Evolutionary conservation across 140 eudicot species (phyloP).

Genomic region (Stevia rebaudiana): DNA sequence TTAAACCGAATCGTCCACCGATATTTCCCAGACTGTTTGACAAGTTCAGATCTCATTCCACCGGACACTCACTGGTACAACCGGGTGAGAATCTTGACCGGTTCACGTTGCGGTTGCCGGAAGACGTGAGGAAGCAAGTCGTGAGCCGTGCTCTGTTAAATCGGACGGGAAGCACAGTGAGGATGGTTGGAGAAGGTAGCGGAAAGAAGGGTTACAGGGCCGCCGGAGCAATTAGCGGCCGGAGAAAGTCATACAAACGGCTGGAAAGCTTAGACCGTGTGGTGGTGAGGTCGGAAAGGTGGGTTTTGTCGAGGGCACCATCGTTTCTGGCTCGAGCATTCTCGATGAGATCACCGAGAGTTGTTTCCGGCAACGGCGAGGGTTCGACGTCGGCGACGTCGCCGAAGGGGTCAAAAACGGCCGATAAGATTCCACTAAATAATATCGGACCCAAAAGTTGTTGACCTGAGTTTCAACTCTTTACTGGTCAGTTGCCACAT

Average conservation of each 20-base stretch:
- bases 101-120: slow-evolving; percentile 63
- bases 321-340: slow-evolving; percentile 45
- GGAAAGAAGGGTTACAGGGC: slow-evolving; percentile 42
- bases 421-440: slow-evolving; percentile 25
- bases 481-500: neutral
- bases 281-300: slow-evolving; percentile 49
- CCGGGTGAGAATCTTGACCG: slow-evolving; percentile 75
- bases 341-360: slow-evolving; percentile 46
- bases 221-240: slow-evolving; percentile 41
- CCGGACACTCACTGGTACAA: slow-evolving; percentile 69
- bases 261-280: slow-evolving; percentile 46
- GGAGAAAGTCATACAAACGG: slow-evolving; percentile 34
- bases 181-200: slow-evolving; percentile 44
- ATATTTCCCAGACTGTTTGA: slow-evolving; percentile 33
- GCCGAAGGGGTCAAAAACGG: slow-evolving; percentile 20
- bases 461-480: slow-evolving; percentile 19
- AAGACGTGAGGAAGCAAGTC: slow-evolving; percentile 55
- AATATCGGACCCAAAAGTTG: slow-evolving; percentile 41
- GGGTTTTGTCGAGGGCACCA: slow-evolving; percentile 43
- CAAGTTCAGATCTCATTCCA: slow-evolving; percentile 66
- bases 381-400: slow-evolving; percentile 39
- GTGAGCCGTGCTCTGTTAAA: slow-evolving; percentile 47
- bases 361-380: slow-evolving; percentile 32
- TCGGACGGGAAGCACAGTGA: slow-evolving; percentile 47
- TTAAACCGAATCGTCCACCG: slow-evolving; percentile 34